Base-by-base conservation (phyloP, 805 yeast species). In the Lipomyces oligophaga region DNA sequence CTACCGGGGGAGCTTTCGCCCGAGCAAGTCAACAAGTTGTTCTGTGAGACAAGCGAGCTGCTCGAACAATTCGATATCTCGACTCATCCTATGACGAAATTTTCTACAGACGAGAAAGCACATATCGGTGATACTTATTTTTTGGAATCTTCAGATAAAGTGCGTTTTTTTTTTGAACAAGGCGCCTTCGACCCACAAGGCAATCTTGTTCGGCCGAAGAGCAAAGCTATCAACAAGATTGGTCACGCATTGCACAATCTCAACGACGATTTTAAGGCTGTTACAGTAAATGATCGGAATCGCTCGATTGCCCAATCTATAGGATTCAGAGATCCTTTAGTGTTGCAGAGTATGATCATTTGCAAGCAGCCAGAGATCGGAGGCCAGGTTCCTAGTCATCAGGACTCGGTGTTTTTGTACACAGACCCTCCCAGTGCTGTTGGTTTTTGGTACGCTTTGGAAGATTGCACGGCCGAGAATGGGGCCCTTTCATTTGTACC, bases 381-480 rank as follows among this genome's bases (percentile, higher is more conserved):
- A 3, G 82, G 80, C 2, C 80, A 78, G 31, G 94, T 85, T 1
- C 90, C 90, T 3, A 69, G 83, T 1, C 94, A 85, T 58, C 83
- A 81, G 43, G 94, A 85, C 61, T 87, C 79, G 2, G 78, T 79
- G 2, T 85, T 85, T 56, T 68, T 85, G 21, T 84, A 71, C 63
- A 84, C 93, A 0, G 68, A 77, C 15, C 94, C 94, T 5, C 80
- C 75, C 41, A 67, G 78, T 2, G 86, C 88, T 0, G 63, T 83
- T 32, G 94, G 94, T 2, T 85, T 81, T 61, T 84, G 94, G 94
- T 77, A 79, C 60, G 89, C 93, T 0, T 64, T 84, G 52, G 87
- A 85, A 57, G 84, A 82, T 57, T 84, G 93, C 61, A 79, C 81
- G 1, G 47, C 61, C 1, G 67, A 65, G 4, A 84, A 84, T 63